Evolutionary conservation across 768 basidiomycete genomes (phyloP).

Genomic region (Mycena belliarum): DNA sequence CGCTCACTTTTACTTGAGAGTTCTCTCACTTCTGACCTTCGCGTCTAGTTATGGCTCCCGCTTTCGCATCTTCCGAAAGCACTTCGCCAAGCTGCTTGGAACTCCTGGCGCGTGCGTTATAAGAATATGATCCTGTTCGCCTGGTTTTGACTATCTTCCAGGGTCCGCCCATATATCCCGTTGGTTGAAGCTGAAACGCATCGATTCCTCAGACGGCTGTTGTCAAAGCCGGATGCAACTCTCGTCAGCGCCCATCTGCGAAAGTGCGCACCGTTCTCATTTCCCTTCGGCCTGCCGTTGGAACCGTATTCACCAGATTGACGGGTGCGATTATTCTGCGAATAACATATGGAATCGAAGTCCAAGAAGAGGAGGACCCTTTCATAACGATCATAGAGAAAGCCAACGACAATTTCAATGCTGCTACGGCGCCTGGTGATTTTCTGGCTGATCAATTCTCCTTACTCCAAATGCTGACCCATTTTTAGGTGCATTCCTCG

Average conservation of each 20-base stretch:
- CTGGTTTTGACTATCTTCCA: neutral
- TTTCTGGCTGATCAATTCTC: constrained; percentile 1
- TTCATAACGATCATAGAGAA: constrained; percentile 52
- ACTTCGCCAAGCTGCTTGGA: constrained; percentile 45
- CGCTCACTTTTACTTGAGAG: neutral
- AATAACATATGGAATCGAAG: constrained; percentile 58
- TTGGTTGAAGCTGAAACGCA: constrained; percentile 37
- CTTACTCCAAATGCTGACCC: too few relatives aligned
- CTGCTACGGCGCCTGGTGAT: constrained; percentile 48
- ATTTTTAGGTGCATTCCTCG: constrained; percentile 36
- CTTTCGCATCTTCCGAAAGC: constrained; percentile 45
- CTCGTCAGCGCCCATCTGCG: constrained; percentile 37
- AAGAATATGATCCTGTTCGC: neutral
- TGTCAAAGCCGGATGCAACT: constrained; percentile 30
- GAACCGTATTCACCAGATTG: constrained; percentile 31
- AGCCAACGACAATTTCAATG: constrained; percentile 54
- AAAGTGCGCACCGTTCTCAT: constrained; percentile 34
- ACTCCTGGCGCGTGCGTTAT: constrained; percentile 22
- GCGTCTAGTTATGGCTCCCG: constrained; percentile 38
- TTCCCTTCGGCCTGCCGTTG: neutral
- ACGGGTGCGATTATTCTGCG: constrained; percentile 56
- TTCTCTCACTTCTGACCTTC: too few relatives aligned
- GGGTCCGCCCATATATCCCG: constrained; percentile 32
- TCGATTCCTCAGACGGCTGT: constrained; percentile 38
- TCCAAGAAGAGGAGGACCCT: constrained; percentile 52